phyloP scores from a whole-genome alignment of 2,329 filamentous ascomycete genomes.

The Rhinocladiella similis region DNA sequence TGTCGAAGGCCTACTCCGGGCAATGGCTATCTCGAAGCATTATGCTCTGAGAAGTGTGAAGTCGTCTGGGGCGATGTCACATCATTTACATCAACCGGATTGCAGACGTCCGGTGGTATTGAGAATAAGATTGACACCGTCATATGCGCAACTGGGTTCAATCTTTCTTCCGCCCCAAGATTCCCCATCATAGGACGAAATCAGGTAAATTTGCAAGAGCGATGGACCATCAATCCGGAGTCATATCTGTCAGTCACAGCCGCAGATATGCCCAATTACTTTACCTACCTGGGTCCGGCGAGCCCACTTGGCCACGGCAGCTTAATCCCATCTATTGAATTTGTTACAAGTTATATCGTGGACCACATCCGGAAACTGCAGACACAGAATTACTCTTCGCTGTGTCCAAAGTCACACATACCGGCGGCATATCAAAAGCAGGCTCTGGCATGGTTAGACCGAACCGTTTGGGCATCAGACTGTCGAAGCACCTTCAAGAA shows the following conservation, averaged over 20 bases:
- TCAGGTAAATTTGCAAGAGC: conserved; percentile 42
- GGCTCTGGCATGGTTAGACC: conserved; percentile 47
- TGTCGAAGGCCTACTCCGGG: conserved; percentile 45
- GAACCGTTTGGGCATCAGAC: conserved; percentile 48
- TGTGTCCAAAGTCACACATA: conserved; percentile 34
- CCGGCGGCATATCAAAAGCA: conserved; percentile 37
- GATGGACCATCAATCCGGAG: conserved; percentile 38
- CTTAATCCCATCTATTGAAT: too few species aligned
- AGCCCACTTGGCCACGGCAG: too few species aligned
- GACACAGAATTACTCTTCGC: conserved; percentile 41
- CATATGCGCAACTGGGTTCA: conserved; percentile 43
- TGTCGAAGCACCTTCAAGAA: conserved; percentile 44
- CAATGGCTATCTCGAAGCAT: conserved; percentile 43
- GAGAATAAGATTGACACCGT: conserved; percentile 28
- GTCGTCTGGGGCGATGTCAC: not conserved
- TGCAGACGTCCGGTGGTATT: not conserved
- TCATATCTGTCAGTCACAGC: conserved; percentile 26
- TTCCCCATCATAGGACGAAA: conserved; percentile 42
- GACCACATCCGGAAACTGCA: conserved; percentile 39
- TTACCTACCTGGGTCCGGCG: not conserved
- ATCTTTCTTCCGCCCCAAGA: conserved; percentile 39
- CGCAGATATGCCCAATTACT: conserved; percentile 24
- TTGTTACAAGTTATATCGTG: conserved; percentile 20
- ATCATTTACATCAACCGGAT: conserved; percentile 1
- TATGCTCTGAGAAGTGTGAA: conserved; percentile 33